phyloP scores from a whole-genome alignment of 176 grass and related monocot species.

The Saccharum officinarum region DNA sequence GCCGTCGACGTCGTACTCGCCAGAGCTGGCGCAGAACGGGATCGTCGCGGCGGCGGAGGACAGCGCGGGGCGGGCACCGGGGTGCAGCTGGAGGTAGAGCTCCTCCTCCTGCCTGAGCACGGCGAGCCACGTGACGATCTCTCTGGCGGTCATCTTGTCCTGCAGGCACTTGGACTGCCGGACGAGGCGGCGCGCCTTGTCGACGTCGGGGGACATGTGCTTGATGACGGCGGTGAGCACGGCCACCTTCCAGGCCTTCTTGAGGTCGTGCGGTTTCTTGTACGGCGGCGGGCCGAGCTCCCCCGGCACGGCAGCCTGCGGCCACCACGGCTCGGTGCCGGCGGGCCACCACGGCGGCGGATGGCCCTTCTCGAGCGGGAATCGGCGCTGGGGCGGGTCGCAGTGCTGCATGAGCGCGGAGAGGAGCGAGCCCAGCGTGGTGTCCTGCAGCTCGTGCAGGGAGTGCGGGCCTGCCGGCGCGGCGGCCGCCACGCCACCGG shows the following conservation, averaged over 20 bases:
- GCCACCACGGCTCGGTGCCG: conserved; percentile 65
- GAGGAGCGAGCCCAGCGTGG: conserved; percentile 83
- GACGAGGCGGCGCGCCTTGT: conserved; percentile 77
- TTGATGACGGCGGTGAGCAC: conserved; percentile 90
- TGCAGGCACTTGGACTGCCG: conserved; percentile 91
- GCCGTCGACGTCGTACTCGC: conserved; percentile 69
- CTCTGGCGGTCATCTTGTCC: conserved; percentile 95
- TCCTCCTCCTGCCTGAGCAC: conserved; percentile 86
- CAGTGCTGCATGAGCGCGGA: conserved; percentile 95
- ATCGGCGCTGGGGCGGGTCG: conserved; percentile 79
- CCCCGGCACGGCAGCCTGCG: conserved; percentile 42
- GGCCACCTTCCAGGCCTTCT: conserved; percentile 94
- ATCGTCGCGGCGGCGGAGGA: conserved; percentile 10
- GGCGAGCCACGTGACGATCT: conserved; percentile 77
- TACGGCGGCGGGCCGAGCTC: conserved; percentile 74
- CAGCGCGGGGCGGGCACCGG: conserved; percentile 30
- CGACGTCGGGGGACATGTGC: conserved; percentile 88
- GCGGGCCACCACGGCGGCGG: conserved; percentile 80
- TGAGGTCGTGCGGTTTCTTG: conserved; percentile 97
- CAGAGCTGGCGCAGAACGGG: conserved; percentile 46
- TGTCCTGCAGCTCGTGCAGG: conserved; percentile 84
- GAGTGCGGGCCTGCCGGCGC: conserved; percentile 42
- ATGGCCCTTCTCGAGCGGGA: conserved; percentile 77
- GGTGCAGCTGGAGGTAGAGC: conserved; percentile 54
- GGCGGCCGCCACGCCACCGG: too few species aligned